Evolutionary conservation across 2,329 filamentous ascomycete genomes (phyloP).

Genomic region (Seiridium unicorne): DNA sequence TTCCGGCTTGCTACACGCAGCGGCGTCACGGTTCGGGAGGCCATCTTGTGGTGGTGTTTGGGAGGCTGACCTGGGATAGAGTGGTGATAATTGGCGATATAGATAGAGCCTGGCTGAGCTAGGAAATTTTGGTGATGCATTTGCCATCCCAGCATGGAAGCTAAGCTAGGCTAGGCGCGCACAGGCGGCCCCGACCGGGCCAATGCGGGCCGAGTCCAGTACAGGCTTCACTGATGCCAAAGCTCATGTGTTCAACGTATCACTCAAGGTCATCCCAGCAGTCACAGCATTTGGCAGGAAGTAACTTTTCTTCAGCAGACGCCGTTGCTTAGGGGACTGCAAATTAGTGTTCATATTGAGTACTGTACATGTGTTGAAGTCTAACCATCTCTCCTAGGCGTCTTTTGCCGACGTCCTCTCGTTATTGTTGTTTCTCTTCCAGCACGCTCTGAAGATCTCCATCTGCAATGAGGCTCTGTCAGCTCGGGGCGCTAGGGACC

Average conservation of each 20-base stretch:
- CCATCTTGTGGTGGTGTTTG: constrained; percentile 7
- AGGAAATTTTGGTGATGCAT: constrained; percentile 1
- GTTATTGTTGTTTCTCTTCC: constrained; percentile 88
- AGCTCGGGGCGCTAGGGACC: too few relatives aligned
- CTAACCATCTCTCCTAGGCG: constrained; percentile 28
- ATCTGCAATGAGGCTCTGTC: constrained; percentile 57
- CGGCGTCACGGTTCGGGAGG: constrained; percentile 6
- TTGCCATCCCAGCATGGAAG: neutral
- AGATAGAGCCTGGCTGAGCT: neutral
- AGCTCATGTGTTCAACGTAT: neutral
- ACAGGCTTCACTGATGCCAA: neutral
- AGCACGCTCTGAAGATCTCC: constrained; percentile 84
- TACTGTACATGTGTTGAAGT: neutral
- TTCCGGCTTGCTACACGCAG: neutral
- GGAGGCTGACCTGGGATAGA: neutral
- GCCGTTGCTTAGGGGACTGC: too few relatives aligned
- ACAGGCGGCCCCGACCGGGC: neutral
- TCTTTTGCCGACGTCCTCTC: constrained; percentile 77
- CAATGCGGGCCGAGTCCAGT: neutral
- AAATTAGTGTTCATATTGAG: too few relatives aligned
- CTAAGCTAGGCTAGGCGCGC: neutral
- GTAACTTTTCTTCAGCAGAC: too few relatives aligned
- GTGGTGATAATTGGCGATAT: too few relatives aligned
- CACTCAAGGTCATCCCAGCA: too few relatives aligned
- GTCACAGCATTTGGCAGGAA: too few relatives aligned